phyloP scores from a whole-genome alignment of 495 filamentous ascomycete species.

The Neurospora tetraspora region DNA sequence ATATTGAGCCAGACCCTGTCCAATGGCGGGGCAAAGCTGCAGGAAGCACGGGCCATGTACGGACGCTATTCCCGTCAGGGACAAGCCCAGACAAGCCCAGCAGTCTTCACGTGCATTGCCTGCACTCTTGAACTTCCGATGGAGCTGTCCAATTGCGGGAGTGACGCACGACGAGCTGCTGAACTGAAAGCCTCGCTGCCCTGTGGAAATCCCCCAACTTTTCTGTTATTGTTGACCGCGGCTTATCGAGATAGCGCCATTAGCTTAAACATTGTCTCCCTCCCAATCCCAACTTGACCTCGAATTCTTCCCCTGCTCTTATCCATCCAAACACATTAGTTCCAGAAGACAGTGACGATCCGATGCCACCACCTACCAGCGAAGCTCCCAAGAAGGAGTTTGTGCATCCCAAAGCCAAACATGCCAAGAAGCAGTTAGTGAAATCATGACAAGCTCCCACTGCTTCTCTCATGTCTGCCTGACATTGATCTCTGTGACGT shows the following conservation, averaged over 20 bases:
- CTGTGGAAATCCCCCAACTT: neutral
- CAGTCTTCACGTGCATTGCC: neutral
- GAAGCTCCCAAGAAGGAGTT: conserved; percentile 20
- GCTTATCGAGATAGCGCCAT: neutral
- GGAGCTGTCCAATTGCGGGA: neutral
- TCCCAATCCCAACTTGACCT: neutral
- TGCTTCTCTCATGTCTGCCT: neutral
- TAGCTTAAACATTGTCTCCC: neutral
- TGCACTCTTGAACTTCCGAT: neutral
- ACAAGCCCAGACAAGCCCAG: conserved; percentile 4
- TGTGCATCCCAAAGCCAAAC: conserved; percentile 34
- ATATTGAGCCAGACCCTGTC: conserved; percentile 22
- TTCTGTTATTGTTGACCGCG: neutral
- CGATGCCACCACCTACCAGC: conserved; percentile 26
- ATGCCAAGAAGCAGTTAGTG: conserved; percentile 37
- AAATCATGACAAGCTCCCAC: neutral
- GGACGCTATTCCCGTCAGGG: conserved; percentile 6
- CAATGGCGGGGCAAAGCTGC: conserved; percentile 3
- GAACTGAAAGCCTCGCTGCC: neutral
- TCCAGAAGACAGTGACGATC: neutral
- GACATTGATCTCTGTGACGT: neutral
- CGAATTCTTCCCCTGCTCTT: neutral
- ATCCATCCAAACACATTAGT: neutral
- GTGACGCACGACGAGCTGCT: neutral
- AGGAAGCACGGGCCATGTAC: neutral